Conservation (phyloP, 2,329 filamentous ascomycete species). For the Apiospora rasikravindrae region DNA sequence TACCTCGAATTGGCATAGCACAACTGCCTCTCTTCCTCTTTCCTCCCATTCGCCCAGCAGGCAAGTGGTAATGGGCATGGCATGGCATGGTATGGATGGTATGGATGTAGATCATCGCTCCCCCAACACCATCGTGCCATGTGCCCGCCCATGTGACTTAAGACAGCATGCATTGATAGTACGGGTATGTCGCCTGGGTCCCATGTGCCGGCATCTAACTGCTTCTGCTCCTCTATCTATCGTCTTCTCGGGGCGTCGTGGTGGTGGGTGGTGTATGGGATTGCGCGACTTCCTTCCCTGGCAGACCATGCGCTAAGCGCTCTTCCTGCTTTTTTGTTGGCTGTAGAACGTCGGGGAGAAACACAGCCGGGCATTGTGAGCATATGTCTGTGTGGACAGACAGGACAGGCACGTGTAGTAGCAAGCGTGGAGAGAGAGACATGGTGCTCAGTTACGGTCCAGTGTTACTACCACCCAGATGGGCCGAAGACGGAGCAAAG, state of each 20-base stretch:
- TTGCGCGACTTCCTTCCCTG: background rate
- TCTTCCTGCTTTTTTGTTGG: background rate
- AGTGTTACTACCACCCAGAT: background rate
- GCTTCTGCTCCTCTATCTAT: background rate
- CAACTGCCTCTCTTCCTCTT: background rate
- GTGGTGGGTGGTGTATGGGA: background rate
- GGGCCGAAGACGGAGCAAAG: conserved; percentile 9
- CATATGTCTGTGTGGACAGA: conserved; percentile 15
- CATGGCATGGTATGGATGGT: background rate
- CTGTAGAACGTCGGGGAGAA: background rate
- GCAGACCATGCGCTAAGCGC: conserved; percentile 7
- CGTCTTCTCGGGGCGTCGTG: background rate
- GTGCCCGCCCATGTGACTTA: background rate
- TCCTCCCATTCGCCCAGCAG: background rate
- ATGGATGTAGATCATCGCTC: background rate
- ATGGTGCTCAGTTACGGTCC: conserved; percentile 1
- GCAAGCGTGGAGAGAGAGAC: conserved; percentile 6
- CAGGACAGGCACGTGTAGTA: conserved; percentile 9
- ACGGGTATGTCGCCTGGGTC: background rate
- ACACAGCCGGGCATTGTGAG: background rate
- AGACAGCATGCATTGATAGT: background rate
- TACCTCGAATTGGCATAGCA: background rate
- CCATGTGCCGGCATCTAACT: background rate
- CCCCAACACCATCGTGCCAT: conserved; percentile 1
- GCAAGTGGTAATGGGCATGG: too few species aligned